Conservation (phyloP, 768 basidiomycete genomes). For the Obba rivulosa region DNA sequence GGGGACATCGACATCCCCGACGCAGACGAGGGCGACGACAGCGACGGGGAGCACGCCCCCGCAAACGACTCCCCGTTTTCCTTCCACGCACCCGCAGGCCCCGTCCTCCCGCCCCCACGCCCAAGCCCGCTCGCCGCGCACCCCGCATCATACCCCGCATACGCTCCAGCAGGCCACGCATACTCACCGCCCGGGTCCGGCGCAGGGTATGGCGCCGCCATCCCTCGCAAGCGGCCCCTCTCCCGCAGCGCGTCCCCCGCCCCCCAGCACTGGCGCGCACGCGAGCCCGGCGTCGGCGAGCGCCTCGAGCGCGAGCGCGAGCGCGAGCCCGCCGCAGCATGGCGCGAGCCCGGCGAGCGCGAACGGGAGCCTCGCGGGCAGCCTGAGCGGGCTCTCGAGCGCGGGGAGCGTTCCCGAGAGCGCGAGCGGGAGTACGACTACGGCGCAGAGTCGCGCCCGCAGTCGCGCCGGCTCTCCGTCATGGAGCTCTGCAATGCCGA, state of each 20-base stretch:
- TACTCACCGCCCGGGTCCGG: too few species aligned
- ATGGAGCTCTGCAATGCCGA: slow-evolving; percentile 85
- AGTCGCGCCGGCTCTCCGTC: slow-evolving; percentile 76
- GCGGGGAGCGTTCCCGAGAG: too few species aligned
- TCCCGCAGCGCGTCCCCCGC: slow-evolving; percentile 12
- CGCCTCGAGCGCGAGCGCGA: too few species aligned
- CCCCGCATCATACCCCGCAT: slow-evolving; percentile 7
- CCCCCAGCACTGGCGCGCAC: too few species aligned
- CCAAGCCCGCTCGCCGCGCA: slow-evolving; percentile 18
- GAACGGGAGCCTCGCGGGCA: too few species aligned
- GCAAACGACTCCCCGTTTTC: slow-evolving; percentile 66
- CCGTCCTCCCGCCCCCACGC: slow-evolving; percentile 24
- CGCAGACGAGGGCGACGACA: background rate
- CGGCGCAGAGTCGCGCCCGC: slow-evolving; percentile 69
- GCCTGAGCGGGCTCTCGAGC: too few species aligned
- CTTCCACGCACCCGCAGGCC: slow-evolving; percentile 63
- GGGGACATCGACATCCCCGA: slow-evolving; percentile 3
- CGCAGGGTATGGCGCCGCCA: slow-evolving; percentile 12
- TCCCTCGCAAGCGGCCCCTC: slow-evolving; percentile 61
- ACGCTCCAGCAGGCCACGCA: slow-evolving; percentile 16
- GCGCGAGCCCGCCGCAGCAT: background rate
- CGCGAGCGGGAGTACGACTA: slow-evolving; percentile 48
- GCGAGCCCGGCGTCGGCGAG: too few species aligned
- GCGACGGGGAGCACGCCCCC: slow-evolving; percentile 15
- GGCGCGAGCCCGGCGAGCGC: background rate